Base-by-base conservation (phyloP, 2,329 filamentous ascomycete genomes). In the Nemania serpens region DNA sequence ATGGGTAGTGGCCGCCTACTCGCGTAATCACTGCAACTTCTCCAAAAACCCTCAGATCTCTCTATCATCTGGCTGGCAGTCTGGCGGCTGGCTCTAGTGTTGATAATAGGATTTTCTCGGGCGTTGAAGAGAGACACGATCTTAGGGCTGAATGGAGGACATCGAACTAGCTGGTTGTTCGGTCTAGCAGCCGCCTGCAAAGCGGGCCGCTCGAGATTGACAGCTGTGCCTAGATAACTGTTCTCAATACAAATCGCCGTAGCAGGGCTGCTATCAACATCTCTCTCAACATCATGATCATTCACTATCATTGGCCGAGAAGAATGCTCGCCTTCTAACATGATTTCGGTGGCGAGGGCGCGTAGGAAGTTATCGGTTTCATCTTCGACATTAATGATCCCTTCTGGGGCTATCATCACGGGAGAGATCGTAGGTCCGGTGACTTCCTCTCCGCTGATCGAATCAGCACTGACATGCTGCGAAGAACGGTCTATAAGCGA, bases 1-100 rank as follows among this genome's bases (percentile, higher is more conserved):
- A 29, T n/a, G 37, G 39, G 33, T 11, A 13, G 15, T 12, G 10
- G 22, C 5, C n/a, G 11, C 29, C 41, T 29, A 5, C 47, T 6
- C 3, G 18, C 33, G 34, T 48, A 17, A 22, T 41, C 17, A 20
- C 18, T 42, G 18, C 15, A 22, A 55, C 2, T 25, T n/a, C 20
- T 20, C 34, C 1, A 25, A 46, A 46, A 36, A n/a, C 4, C 33
- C 33, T 63, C 45, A 13, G 49, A 53, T 51, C 2, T 51, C 6
- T 65, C 52, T 45, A 64, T 64, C 61, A 72, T 65, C 17, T 70
- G 52, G n/a, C 7, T 18, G 7, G 71, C 68, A 5, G 64, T 66
- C 51, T 45, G 63, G 39, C 70, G 66, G 13, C 58, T 58, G 34
- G 52, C 15, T 22, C 46, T 63, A 2, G 42, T 33, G 49, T 66